A percentile compares a stretch with the other conserved stretches of the same genome.
These are phyloP conservation scores for Waltiozyma sp. DNA, from an alignment of 1,139 yeast genomes.

Conservation along the genomic window DNA sequence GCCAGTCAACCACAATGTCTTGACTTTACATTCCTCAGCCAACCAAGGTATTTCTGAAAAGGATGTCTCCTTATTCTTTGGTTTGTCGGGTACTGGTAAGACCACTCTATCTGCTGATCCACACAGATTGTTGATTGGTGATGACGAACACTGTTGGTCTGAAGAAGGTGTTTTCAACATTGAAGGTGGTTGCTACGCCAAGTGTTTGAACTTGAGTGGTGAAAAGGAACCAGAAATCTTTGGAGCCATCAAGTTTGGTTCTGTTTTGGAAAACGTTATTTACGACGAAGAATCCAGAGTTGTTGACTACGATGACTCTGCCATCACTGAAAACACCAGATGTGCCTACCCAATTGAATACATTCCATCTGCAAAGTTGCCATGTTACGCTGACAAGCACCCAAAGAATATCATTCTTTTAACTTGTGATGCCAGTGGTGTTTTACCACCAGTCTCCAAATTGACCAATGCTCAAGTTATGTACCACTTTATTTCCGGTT, in stretches of 20 bases:
- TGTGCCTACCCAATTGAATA: conserved; percentile 97
- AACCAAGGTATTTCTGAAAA: conserved; percentile 68
- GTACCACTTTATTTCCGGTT: conserved; percentile 98
- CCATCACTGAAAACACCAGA: conserved; percentile 94
- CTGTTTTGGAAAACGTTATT: conserved; percentile 88
- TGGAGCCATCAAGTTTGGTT: conserved; percentile 89
- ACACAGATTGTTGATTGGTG: conserved; percentile 88
- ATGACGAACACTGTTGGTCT: conserved; percentile 99
- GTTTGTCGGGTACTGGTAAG: conserved; percentile 97
- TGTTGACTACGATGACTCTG: conserved; percentile 75
- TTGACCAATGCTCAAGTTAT: conserved; percentile 91
- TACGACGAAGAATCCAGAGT: conserved; percentile 71
- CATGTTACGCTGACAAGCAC: conserved; percentile 82
- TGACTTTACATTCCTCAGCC: conserved; percentile 91
- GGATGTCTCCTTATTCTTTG: conserved; percentile 84
- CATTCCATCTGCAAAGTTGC: conserved; percentile 93
- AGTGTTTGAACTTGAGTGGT: conserved; percentile 79
- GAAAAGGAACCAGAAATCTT: conserved; percentile 98
- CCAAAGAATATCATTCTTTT: conserved; percentile 87
- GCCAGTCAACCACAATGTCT: conserved; percentile 88
- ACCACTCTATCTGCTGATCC: conserved; percentile 97
- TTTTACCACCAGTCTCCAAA: conserved; percentile 92
- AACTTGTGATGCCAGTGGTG: conserved; percentile 98
- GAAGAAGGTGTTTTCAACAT: conserved; percentile 97
- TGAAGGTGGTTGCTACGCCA: conserved; percentile 99